Conservation (phyloP, 345 rosid species). For the Salix caprea region DNA sequence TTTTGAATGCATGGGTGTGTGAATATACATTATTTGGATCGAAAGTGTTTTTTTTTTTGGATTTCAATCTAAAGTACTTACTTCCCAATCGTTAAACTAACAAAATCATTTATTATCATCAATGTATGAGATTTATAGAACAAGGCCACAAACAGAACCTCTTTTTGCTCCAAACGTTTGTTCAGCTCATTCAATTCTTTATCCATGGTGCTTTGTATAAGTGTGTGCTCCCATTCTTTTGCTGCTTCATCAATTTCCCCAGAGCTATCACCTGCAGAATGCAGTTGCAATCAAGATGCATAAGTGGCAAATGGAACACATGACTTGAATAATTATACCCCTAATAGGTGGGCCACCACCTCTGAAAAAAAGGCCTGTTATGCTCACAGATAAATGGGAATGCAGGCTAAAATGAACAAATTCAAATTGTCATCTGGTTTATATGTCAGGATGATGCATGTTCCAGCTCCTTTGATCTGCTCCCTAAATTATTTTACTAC, state of each 20-base stretch:
- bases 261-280: conserved; percentile 47
- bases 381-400: neutral
- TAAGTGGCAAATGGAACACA: neutral
- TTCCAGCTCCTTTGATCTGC: neutral
- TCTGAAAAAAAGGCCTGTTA: too few relatives aligned
- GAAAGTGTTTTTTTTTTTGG: too few relatives aligned
- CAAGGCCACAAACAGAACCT: conserved; percentile 33
- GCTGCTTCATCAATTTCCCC: conserved; percentile 69
- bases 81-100: too few relatives aligned
- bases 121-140: conserved; percentile 21
- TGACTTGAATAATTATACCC: neutral
- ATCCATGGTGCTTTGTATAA: conserved; percentile 84
- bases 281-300: conserved; percentile 2
- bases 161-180: conserved; percentile 86
- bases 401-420: neutral
- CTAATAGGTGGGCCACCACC: too few relatives aligned
- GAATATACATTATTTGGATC: too few relatives aligned
- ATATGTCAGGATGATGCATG: neutral
- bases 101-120: neutral
- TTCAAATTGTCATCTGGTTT: neutral
- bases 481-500: neutral
- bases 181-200: conserved; percentile 87
- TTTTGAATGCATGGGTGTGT: too few relatives aligned
- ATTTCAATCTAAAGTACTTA: too few relatives aligned
- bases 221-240: conserved; percentile 97